Base-by-base conservation (phyloP, 306 rosid genomes). In the Cucumis melo region DNA sequence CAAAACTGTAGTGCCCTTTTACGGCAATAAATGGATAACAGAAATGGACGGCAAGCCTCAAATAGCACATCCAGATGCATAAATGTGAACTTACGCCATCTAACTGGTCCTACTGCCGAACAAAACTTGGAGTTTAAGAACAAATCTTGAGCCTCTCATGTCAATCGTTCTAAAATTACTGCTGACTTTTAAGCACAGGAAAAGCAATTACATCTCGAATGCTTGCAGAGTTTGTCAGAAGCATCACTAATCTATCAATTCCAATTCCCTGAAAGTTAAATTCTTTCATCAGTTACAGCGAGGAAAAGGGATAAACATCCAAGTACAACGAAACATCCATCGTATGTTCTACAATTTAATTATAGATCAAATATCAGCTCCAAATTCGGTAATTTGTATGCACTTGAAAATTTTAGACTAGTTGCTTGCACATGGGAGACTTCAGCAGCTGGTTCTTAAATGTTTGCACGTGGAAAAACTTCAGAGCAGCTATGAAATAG, bases 141-240 rank as follows among this genome's bases (percentile, higher is more conserved):
- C 32, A 14, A 46, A n/a, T 21, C 44, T 78, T 39, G 38, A 12
- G 44, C 15, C 15, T 71, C 48, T 41, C 72, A 13, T 7, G 70
- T 74, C 75, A 39, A 17, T 59, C 23, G 38, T 24, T 29, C 64
- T 0, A 14, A 48, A 59, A 71, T 82, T 84, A 87, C 70, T 87
- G 93, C 79, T 91, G 97, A 71, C 85, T 70, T 83, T 86, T 90
- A 60, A 91, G 95, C 50, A 94, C 97, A 5, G 98, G 98, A 80
- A 94, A 94, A 82, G 98, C 96, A 62, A 94, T 94, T 55, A 94
- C 98, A 81, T 94, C 98, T 78, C 98, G 88, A 57, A 94, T 94
- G 62, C 97, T 91, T 44, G 95, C 88, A 51, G 98, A 90, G 78
- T 94, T 85, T 64, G 98, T 94, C 83, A 91, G 81, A 76, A 94